Conservation (phyloP, 805 yeast genomes). For the Grigorovia transvaalensis region DNA sequence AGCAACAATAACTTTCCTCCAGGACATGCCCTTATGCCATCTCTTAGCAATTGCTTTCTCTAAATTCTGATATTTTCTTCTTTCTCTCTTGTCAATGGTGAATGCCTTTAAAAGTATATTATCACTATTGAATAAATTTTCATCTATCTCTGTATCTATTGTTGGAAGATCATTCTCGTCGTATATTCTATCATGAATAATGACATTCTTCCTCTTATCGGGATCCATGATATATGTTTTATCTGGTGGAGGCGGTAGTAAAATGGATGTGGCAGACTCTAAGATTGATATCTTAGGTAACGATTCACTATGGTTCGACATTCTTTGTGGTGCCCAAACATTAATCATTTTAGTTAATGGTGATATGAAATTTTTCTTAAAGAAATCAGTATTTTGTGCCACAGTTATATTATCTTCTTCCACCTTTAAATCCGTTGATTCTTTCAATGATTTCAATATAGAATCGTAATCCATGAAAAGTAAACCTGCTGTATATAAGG, state of each 20-base stretch:
- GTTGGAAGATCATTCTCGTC: conserved; percentile 40
- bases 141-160: conserved; percentile 6
- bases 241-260: conserved; percentile 65
- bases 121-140: conserved; percentile 11
- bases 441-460: conserved; percentile 19
- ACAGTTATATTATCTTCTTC: conserved; percentile 5
- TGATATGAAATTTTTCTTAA: conserved; percentile 24
- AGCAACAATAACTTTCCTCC: conserved; percentile 87
- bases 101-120: conserved; percentile 29
- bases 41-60: conserved; percentile 76
- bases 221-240: conserved; percentile 55
- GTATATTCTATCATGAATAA: conserved; percentile 62
- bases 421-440: neutral
- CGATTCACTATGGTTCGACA: conserved; percentile 6
- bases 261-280: conserved; percentile 55
- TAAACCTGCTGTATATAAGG: conserved; percentile 61
- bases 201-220: conserved; percentile 41
- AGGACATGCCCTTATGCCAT: conserved; percentile 74
- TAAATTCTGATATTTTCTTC: conserved; percentile 66
- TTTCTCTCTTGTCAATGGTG: conserved; percentile 29
- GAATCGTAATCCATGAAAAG: conserved; percentile 60
- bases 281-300: conserved; percentile 60
- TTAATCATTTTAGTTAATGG: conserved; percentile 40
- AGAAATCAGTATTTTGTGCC: conserved; percentile 10
- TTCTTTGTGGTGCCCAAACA: conserved; percentile 29